Evolutionary conservation across 306 rosid species (phyloP).

Genomic region (Psophocarpus tetragonolobus): DNA sequence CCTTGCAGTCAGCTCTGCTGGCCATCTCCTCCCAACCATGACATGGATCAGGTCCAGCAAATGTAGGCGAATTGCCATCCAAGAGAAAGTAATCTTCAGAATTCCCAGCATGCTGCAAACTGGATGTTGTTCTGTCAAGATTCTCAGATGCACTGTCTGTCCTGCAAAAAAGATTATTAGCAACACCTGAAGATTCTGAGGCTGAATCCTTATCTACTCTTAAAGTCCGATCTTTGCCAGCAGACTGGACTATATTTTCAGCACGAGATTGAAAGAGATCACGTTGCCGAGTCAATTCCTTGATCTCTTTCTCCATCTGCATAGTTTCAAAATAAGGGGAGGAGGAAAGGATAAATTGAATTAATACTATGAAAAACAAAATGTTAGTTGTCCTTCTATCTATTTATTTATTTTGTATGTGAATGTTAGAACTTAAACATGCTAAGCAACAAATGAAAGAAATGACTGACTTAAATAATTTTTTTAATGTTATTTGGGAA

Average conservation of each 20-base stretch:
- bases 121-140: slow-evolving; percentile 30
- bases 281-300: slow-evolving; percentile 72
- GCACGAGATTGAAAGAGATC: slow-evolving; percentile 68
- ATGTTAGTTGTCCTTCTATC: background rate
- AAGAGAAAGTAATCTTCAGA: slow-evolving; percentile 55
- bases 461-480: too few relatives aligned
- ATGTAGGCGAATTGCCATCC: slow-evolving; percentile 49
- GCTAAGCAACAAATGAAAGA: slow-evolving; percentile 1
- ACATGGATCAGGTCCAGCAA: slow-evolving; percentile 53
- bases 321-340: slow-evolving; percentile 10
- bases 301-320: slow-evolving; percentile 80
- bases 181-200: slow-evolving; percentile 36
- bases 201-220: slow-evolving; percentile 36
- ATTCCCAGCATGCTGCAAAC: slow-evolving; percentile 37
- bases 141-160: slow-evolving; percentile 18
- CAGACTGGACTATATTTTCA: slow-evolving; percentile 53
- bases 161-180: slow-evolving; percentile 21
- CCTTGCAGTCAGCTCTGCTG: slow-evolving; percentile 48
- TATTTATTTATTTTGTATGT: background rate
- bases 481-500: too few relatives aligned
- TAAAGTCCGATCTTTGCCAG: slow-evolving; percentile 40
- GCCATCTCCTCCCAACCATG: slow-evolving; percentile 62
- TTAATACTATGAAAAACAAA: background rate
- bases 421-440: slow-evolving; percentile 18
- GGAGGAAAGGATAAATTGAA: slow-evolving; percentile 13